Conservation (phyloP, 2,329 filamentous ascomycete species). For the Neopestalotiopsis sp. region DNA sequence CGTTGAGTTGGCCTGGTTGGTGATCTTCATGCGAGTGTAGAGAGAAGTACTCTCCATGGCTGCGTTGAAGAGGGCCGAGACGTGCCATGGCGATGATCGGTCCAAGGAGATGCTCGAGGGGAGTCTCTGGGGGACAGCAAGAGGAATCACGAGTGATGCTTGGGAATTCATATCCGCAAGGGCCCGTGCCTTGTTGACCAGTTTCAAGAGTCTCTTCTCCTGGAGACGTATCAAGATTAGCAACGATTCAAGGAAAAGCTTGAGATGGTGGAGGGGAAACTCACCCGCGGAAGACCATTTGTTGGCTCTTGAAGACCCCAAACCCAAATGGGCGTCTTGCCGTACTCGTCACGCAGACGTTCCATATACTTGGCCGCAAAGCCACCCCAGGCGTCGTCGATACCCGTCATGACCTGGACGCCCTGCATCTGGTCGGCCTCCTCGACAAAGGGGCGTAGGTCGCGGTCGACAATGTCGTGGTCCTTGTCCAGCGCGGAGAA, state of each 20-base stretch:
- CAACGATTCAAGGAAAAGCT: slow-evolving; percentile 2
- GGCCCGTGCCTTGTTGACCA: slow-evolving; percentile 77
- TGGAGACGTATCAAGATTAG: slow-evolving; percentile 32
- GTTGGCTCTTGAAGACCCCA: slow-evolving; percentile 78
- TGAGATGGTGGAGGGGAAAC: slow-evolving; percentile 24
- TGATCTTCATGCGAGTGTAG: slow-evolving; percentile 69
- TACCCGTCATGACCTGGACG: slow-evolving; percentile 74
- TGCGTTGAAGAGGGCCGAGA: slow-evolving; percentile 75
- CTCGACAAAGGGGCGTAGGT: slow-evolving; percentile 86
- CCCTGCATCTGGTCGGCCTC: slow-evolving; percentile 94
- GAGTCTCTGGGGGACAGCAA: slow-evolving; percentile 64
- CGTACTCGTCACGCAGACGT: slow-evolving; percentile 85
- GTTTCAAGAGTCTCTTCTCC: slow-evolving; percentile 68
- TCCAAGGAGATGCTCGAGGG: slow-evolving; percentile 67
- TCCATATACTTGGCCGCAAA: slow-evolving; percentile 78
- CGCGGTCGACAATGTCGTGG: slow-evolving; percentile 87
- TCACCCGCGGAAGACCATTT: slow-evolving; percentile 58
- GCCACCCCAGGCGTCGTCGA: slow-evolving; percentile 83
- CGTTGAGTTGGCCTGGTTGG: slow-evolving; percentile 46
- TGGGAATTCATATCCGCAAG: slow-evolving; percentile 72
- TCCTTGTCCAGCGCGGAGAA: slow-evolving; percentile 77
- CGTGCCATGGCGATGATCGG: slow-evolving; percentile 75
- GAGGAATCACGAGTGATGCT: slow-evolving; percentile 78
- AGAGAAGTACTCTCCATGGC: slow-evolving; percentile 82
- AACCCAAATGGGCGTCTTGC: slow-evolving; percentile 84